phyloP scores from a whole-genome alignment of 2,329 filamentous ascomycete species.

The Aureobasidium sp. region DNA sequence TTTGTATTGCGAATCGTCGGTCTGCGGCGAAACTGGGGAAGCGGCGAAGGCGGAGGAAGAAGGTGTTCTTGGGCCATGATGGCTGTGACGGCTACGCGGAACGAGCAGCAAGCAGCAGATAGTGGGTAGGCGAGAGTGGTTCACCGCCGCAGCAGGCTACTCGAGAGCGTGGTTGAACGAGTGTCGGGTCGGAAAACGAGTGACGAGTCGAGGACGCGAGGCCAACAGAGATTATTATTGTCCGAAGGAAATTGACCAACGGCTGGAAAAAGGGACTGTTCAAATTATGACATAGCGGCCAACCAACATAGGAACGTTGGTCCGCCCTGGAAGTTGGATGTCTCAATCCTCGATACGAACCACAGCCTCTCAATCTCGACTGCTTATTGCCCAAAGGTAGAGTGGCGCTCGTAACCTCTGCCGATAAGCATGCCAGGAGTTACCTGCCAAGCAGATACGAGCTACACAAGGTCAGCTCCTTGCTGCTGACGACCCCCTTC shows the following conservation, averaged over 20 bases:
- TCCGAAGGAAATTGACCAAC: background rate
- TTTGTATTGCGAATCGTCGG: conserved; percentile 12
- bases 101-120: no score
- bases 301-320: background rate
- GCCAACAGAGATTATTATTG: background rate
- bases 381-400: background rate
- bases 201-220: background rate
- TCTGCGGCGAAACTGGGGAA: background rate
- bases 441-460: background rate
- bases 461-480: background rate
- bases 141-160: background rate
- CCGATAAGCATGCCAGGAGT: background rate
- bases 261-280: background rate
- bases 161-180: conserved; percentile 1
- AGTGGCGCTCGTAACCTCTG: background rate
- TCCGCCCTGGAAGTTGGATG: background rate
- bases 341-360: conserved; percentile 1
- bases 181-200: background rate
- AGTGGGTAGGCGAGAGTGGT: background rate
- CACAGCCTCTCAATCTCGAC: background rate
- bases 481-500: background rate
- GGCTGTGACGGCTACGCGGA: background rate
- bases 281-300: conserved; percentile 7
- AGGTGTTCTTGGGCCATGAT: conserved; percentile 2
- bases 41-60: conserved; percentile 1